Conservation (phyloP, 176 grass and related monocot species). For the Olyra latifolia region DNA sequence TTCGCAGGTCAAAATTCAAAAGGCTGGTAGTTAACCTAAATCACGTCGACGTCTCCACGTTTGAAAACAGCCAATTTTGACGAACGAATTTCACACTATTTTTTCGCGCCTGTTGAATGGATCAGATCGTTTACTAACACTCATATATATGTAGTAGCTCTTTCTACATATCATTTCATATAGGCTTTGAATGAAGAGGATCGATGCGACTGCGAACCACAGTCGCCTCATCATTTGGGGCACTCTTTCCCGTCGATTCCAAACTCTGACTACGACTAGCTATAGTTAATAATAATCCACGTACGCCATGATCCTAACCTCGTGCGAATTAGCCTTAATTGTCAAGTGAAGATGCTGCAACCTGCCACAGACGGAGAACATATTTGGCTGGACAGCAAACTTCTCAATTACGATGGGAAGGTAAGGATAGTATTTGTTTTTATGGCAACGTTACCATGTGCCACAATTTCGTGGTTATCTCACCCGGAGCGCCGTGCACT, state of each 20-base stretch:
- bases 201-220: not conserved
- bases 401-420: too few species aligned
- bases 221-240: constrained; percentile 23
- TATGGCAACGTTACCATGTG: too few species aligned
- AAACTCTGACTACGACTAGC: not conserved
- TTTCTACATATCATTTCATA: constrained; percentile 4
- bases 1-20: not conserved
- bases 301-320: not conserved
- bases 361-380: too few species aligned
- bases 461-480: too few species aligned
- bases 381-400: too few species aligned
- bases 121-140: not conserved
- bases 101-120: not conserved
- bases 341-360: not conserved
- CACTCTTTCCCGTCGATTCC: not conserved
- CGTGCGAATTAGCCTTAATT: not conserved
- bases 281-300: not conserved
- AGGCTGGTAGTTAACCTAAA: not conserved
- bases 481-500: too few species aligned
- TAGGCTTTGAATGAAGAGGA: not conserved
- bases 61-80: constrained; percentile 17
- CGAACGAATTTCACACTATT: not conserved
- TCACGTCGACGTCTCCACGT: not conserved
- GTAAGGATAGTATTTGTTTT: too few species aligned
- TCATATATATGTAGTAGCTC: too few species aligned